Conservation (phyloP, 2,329 filamentous ascomycete genomes). For the Talaromyces verruculosus region DNA sequence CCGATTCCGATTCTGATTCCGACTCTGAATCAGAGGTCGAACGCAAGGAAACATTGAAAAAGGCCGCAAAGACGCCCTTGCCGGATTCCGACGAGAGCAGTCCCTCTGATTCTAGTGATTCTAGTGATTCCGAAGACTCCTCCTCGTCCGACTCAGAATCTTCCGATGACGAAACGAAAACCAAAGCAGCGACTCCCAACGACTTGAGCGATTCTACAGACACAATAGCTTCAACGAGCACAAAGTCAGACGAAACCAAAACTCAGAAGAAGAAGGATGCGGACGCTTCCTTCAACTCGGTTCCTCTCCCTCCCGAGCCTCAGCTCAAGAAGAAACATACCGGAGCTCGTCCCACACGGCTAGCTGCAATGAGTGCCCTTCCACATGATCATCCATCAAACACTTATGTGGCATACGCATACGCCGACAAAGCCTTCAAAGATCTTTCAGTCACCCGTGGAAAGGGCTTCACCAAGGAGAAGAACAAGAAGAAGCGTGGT, state of each 20-base stretch:
- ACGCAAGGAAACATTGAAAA: conserved; percentile 32
- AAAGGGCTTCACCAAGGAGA: conserved; percentile 98
- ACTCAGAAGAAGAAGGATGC: conserved; percentile 28
- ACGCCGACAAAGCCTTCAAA: conserved; percentile 82
- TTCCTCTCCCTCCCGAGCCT: conserved; percentile 26
- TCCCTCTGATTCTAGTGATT: conserved; percentile 27
- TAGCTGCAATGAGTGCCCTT: conserved; percentile 72
- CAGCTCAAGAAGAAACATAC: conserved; percentile 41
- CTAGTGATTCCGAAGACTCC: conserved; percentile 25
- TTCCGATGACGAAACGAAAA: conserved; percentile 27
- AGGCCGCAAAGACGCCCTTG: conserved; percentile 38
- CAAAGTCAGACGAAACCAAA: conserved; percentile 24
- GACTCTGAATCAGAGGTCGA: conserved; percentile 29
- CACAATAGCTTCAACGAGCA: conserved; percentile 15
- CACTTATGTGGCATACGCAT: conserved; percentile 77
- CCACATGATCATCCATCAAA: conserved; percentile 72
- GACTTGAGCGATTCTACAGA: conserved; percentile 23
- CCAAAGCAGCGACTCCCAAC: conserved; percentile 20
- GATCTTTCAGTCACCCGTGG: conserved; percentile 89
- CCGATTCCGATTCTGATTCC: conserved; percentile 26
- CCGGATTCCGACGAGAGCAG: conserved; percentile 34
- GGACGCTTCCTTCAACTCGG: conserved; percentile 22
- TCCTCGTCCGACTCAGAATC: conserved; percentile 21
- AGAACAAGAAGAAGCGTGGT: conserved; percentile 96
- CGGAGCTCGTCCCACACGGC: conserved; percentile 65